Base-by-base conservation (phyloP, 257 asterid species). In the Salvia miltiorrhiza region DNA sequence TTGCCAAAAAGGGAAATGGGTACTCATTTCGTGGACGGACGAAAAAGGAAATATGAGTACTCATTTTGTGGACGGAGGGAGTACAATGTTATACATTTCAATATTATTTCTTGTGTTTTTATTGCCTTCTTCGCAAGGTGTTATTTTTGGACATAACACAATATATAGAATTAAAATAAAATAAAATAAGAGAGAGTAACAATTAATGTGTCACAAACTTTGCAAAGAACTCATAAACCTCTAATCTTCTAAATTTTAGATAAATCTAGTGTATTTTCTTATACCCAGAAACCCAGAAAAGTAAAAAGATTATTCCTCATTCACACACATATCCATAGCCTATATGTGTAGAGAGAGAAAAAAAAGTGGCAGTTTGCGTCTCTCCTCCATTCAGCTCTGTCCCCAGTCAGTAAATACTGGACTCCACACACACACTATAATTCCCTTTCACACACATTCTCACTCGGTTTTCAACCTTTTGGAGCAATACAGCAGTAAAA, bases 351-450 rank as follows among this genome's bases (percentile, higher is more conserved):
- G 30, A 57, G 74, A 12, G 71, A 52, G 66, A 41, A 4, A 16
- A n/a, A 33, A 56, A 39, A 45, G 58, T n/a, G 14, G 70, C 65
- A 28, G 65, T 23, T 65, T 49, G 47, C 37, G 47, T 64, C 39
- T 64, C 13, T 63, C 49, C n/a, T 40, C 54, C 62, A 5, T 16
- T 53, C 47, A 23, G 7, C 59, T 39, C 78, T 58, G 78, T 45
- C 73, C 56, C 39, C 44, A 50, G 63, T 8, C 62, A 19, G 66
- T 53, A 63, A 26, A 23, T 73, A 54, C 78, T 44, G 50, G 56
- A 50, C 76, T 61, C 76, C 30, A 63, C 66, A 71, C 76, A 16
- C 41, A 24, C n/a, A n/a, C n/a, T n/a, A n/a, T n/a, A 72, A 16
- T 54, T 52, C 49, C 57, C 4, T 43, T 62, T 32, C 35, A 55